These are phyloP conservation scores for Zymoseptoria pseudotritici DNA, from an alignment of 2,329 filamentous ascomycete species.

Conservation along the genomic window DNA sequence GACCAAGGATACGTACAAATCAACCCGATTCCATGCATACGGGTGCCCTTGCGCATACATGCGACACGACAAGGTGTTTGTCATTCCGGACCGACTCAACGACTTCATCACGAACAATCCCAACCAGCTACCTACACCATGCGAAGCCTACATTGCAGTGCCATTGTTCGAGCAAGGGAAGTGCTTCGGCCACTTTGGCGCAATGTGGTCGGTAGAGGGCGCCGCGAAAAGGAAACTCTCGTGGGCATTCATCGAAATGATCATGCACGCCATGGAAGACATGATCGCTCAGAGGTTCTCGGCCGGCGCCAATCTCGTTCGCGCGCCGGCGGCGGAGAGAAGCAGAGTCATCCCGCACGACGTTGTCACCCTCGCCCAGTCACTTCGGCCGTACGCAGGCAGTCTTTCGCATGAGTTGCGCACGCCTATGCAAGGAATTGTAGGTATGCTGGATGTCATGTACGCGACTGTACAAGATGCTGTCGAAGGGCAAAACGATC, in stretches of 20 bases:
- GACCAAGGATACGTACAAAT: slow-evolving; percentile 47
- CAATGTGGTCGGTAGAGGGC: slow-evolving; percentile 63
- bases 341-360: slow-evolving; percentile 47
- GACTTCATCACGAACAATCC: slow-evolving; percentile 55
- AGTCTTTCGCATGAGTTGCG: slow-evolving; percentile 64
- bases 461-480: slow-evolving; percentile 64
- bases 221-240: slow-evolving; percentile 48
- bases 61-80: slow-evolving; percentile 63
- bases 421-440: slow-evolving; percentile 69
- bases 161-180: slow-evolving; percentile 59
- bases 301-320: slow-evolving; percentile 44
- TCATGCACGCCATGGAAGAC: slow-evolving; percentile 62
- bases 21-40: slow-evolving; percentile 59
- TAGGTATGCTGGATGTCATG: slow-evolving; percentile 71
- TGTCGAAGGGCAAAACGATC: slow-evolving; percentile 47
- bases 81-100: slow-evolving; percentile 56
- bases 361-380: slow-evolving; percentile 53
- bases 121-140: slow-evolving; percentile 52
- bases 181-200: slow-evolving; percentile 63
- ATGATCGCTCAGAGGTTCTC: slow-evolving; percentile 53
- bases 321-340: slow-evolving; percentile 22
- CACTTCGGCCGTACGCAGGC: slow-evolving; percentile 63
- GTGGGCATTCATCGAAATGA: slow-evolving; percentile 61
- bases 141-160: slow-evolving; percentile 60
- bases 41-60: slow-evolving; percentile 60